phyloP scores from a whole-genome alignment of 2,329 filamentous ascomycete species.

The Calonectria honghensis region DNA sequence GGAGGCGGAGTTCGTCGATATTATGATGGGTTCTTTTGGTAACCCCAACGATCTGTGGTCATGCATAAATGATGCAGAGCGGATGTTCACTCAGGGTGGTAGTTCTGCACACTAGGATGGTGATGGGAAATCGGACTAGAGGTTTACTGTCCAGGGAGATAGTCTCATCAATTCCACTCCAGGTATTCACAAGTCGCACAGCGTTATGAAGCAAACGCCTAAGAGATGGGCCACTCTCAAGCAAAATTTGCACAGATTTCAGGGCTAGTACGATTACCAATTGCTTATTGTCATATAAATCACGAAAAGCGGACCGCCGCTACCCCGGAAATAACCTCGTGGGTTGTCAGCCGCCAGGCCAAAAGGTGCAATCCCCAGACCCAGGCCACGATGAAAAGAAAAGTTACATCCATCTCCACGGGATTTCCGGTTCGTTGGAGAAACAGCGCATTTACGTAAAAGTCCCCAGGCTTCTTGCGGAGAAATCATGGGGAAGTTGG shows the following conservation, averaged over 20 bases:
- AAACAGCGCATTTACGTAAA: constrained; percentile 2
- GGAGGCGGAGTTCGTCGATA: neutral
- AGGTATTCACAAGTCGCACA: too few species aligned
- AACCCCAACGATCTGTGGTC: constrained; percentile 10
- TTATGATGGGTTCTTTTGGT: neutral
- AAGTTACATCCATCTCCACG: neutral
- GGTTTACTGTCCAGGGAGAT: too few species aligned
- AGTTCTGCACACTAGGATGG: neutral
- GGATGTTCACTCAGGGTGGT: neutral
- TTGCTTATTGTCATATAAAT: too few species aligned
- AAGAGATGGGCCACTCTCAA: too few species aligned
- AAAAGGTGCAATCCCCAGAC: neutral
- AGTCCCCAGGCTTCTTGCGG: neutral
- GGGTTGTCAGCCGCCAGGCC: neutral
- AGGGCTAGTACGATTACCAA: too few species aligned
- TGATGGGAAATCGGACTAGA: too few species aligned
- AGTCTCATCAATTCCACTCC: too few species aligned
- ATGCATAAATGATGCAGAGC: constrained; percentile 18
- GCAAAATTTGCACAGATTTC: too few species aligned
- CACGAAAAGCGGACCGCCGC: too few species aligned
- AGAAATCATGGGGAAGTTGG: constrained; percentile 6
- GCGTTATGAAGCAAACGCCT: too few species aligned
- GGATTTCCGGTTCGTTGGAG: neutral
- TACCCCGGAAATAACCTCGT: neutral
- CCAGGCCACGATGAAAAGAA: neutral